phyloP scores from a whole-genome alignment of 2,329 filamentous ascomycete genomes.

The Aspergillus hiratsukae region DNA sequence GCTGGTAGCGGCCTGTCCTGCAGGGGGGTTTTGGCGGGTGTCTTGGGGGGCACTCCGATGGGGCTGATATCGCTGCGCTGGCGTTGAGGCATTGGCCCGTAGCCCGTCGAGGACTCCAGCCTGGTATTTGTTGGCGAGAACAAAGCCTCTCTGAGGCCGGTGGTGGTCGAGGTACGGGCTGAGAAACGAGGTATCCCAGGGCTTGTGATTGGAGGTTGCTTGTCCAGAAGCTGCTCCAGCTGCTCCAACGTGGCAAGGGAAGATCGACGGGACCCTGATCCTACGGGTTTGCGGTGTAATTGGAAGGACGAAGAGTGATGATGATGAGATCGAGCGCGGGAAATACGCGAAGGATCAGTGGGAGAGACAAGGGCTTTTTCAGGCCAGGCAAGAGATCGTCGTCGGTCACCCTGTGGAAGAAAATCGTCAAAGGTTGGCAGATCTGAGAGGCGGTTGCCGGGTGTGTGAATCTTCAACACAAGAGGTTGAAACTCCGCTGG shows the following conservation, averaged over 20 bases:
- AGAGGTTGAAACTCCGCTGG: constrained; percentile 36
- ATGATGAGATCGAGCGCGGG: constrained; percentile 14
- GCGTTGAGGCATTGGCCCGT: background rate
- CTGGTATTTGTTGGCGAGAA: constrained; percentile 8
- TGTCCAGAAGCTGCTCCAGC: constrained; percentile 19
- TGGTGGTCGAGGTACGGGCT: constrained; percentile 9
- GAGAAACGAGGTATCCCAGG: constrained; percentile 31
- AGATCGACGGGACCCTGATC: constrained; percentile 26
- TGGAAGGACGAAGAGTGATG: constrained; percentile 22
- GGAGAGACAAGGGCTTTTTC: constrained; percentile 28
- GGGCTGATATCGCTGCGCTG: background rate
- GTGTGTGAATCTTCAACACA: constrained; percentile 45
- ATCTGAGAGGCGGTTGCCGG: constrained; percentile 42
- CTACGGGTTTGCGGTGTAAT: constrained; percentile 36
- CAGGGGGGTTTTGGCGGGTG: constrained; percentile 20
- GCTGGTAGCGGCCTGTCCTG: constrained; percentile 20
- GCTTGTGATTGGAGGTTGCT: constrained; percentile 12
- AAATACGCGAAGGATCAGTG: constrained; percentile 14
- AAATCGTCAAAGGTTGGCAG: constrained; percentile 42
- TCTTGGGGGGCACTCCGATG: constrained; percentile 6
- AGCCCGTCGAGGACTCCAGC: constrained; percentile 11
- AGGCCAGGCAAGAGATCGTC: constrained; percentile 25
- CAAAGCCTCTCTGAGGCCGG: constrained; percentile 11
- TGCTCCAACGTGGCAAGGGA: constrained; percentile 24
- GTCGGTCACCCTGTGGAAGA: constrained; percentile 26